Base-by-base conservation (phyloP, 805 yeast genomes). In the Monosporozyma siamensis region DNA sequence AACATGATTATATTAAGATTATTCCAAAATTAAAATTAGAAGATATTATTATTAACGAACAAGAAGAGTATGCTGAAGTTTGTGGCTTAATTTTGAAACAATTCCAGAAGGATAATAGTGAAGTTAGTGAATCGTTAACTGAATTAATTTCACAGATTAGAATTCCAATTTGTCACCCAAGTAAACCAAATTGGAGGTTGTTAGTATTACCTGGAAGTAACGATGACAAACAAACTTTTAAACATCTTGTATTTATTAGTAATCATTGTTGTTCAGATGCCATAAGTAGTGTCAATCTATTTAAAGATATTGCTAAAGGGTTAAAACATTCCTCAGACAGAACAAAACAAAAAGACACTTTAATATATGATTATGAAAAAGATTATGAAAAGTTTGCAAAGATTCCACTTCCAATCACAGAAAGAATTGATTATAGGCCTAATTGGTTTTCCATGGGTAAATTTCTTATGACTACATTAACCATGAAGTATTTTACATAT, bases 231-330 rank as follows among this genome's bases (percentile, higher is more conserved):
- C 7, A 22, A 3, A 6, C 15, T 6, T 21, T 31, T 4, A 14
- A 24, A 26, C 27, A 21, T 11, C 5, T 24, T 4, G 44, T 49
- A 22, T 53, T 45, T 36, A 34, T 58, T 18, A 49, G 55, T 30
- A 55, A 58, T 31, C 63, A 58, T 41, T 48, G 51, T 37, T 42
- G 45, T 26, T 46, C 53, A 10, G 63, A 58, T 43, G 63, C 55
- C 6, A 43, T 40, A n/a, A 50, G 52, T 25, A 52, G 50, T 21
- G 39, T 48, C 2, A 51, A 54, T 39, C 40, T 58, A 23, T 48
- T 55, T 18, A 42, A 52, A 31, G 60, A 55, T 34, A 38, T 58
- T n/a, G 36, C 43, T 7, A 38, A 34, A 4, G 39, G 18, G 4
- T 31, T 55, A 24, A 4, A 34, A 18, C 10, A 12, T 18, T 22